Conservation (phyloP, 768 basidiomycete species). For the Clathrus columnatus region DNA sequence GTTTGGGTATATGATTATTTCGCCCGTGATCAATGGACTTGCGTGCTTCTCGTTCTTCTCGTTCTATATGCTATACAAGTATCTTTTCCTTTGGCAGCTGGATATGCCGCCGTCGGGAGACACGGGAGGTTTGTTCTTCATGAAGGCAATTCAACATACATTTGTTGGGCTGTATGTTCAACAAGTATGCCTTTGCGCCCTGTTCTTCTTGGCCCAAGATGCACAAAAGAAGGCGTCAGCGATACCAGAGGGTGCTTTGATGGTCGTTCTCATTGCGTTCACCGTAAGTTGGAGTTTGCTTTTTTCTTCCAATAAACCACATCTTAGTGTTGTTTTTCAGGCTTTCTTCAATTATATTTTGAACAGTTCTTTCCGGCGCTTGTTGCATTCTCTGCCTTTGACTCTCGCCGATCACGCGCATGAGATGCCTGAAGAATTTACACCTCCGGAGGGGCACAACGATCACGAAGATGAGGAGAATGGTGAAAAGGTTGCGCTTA, state of each 20-base stretch:
- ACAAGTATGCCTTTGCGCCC: slow-evolving; percentile 60
- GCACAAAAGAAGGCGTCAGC: slow-evolving; percentile 44
- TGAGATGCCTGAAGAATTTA: slow-evolving; percentile 21
- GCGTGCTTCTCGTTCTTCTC: slow-evolving; percentile 73
- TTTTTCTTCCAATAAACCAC: not conserved
- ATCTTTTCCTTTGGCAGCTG: slow-evolving; percentile 73
- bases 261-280: slow-evolving; percentile 75
- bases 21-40: slow-evolving; percentile 90
- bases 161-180: slow-evolving; percentile 93
- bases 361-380: slow-evolving; percentile 71
- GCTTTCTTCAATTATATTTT: slow-evolving; percentile 66
- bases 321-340: slow-evolving; percentile 26
- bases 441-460: slow-evolving; percentile 11
- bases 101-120: slow-evolving; percentile 62
- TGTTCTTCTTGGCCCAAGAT: slow-evolving; percentile 84
- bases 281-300: slow-evolving; percentile 47
- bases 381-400: slow-evolving; percentile 66
- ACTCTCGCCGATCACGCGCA: slow-evolving; percentile 66
- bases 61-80: slow-evolving; percentile 77
- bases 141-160: slow-evolving; percentile 85
- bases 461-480: slow-evolving; percentile 13
- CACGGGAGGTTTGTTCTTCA: slow-evolving; percentile 93
- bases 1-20: slow-evolving; percentile 78
- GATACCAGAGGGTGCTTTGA: slow-evolving; percentile 67
- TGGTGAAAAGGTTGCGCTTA: slow-evolving; percentile 15